Evolutionary conservation across 805 yeast genomes (phyloP), one percentile per base, ranked within the genome.

Genomic region (Kodamaea sagamina): DNA sequence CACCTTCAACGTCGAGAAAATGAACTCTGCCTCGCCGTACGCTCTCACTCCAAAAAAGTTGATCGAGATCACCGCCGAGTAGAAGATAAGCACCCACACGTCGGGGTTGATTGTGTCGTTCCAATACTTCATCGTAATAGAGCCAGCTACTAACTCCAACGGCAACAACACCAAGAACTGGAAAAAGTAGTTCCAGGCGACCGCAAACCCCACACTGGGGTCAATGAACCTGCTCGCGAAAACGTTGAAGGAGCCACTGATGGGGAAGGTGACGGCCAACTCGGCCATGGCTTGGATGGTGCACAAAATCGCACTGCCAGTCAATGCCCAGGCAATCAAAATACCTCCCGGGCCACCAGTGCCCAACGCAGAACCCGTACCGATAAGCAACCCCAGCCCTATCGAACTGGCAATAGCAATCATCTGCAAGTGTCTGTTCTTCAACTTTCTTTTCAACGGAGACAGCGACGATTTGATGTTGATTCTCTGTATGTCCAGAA

Each of bases 391-490:
- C 36, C 79, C 81, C 24, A 35, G 87, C 77, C 89, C 88, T 50
- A 83, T 80, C 44, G 83, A 75, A 54, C 87, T 86, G 51, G 86
- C 89, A 43, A 83, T 73, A 32, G 88, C 84, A 49, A 82, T 78
- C 82, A 82, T 77, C 57, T 79, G 84, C 47, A 77, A 65, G 47
- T 77, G 80, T 55, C 81, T 65, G 43, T 57, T 52, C 49, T 68
- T 67, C 47, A 77, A 62, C 22, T 72, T 68, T 45, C 78, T 58
- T 32, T 64, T 65, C 67, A 69, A 63, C 6, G 69, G 72, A 59
- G 77, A 69, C 36, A 61, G 60, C 32, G 73, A 60, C 4, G 74
- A 58, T 36, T 70, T 68, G 43, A 61, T 55, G 35, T 65, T 59
- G 39, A 71, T 58, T 47, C 61, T 61, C 50, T 72, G 75, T 46